Conservation (phyloP, 116 monocot genomes). For the Cymodocea nodosa region DNA sequence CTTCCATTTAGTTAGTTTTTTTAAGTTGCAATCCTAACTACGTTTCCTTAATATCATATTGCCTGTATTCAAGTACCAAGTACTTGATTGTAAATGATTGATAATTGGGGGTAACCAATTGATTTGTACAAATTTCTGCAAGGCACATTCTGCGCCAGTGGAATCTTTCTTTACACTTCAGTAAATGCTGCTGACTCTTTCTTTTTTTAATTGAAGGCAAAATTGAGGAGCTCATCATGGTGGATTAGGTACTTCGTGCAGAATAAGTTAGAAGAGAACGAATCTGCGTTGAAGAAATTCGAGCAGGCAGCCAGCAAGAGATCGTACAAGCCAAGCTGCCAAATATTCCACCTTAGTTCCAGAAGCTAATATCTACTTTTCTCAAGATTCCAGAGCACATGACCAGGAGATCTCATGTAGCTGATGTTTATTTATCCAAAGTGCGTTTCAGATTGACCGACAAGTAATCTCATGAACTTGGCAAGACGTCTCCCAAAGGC, state of each 20-base stretch:
- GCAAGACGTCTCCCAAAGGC: not conserved
- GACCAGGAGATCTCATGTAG: not conserved
- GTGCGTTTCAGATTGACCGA: not conserved
- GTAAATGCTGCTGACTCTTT: not conserved
- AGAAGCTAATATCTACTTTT: not conserved
- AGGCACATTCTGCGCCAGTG: too few relatives aligned
- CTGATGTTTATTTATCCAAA: not conserved
- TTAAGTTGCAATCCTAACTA: too few relatives aligned
- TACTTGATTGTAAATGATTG: too few relatives aligned
- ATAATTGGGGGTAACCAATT: too few relatives aligned
- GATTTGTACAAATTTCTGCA: too few relatives aligned
- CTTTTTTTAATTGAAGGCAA: conserved; percentile 21
- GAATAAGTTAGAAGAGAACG: conserved; percentile 30
- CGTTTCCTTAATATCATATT: too few relatives aligned
- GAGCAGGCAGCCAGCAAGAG: conserved; percentile 25
- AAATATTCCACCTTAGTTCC: conserved; percentile 10
- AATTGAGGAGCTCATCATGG: conserved; percentile 37
- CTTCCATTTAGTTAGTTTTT: too few relatives aligned
- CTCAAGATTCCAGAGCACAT: not conserved
- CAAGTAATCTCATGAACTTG: not conserved
- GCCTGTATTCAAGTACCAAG: too few relatives aligned
- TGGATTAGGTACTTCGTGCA: conserved; percentile 36
- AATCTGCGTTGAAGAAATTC: conserved; percentile 27
- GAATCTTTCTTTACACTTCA: too few relatives aligned
- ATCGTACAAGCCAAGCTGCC: conserved; percentile 32